Percentiles rank a stretch among this genome's conserved stretches.
phyloP scores from a whole-genome alignment of 1,284 basidiomycete genomes.

The Austropuccinia psidii region DNA sequence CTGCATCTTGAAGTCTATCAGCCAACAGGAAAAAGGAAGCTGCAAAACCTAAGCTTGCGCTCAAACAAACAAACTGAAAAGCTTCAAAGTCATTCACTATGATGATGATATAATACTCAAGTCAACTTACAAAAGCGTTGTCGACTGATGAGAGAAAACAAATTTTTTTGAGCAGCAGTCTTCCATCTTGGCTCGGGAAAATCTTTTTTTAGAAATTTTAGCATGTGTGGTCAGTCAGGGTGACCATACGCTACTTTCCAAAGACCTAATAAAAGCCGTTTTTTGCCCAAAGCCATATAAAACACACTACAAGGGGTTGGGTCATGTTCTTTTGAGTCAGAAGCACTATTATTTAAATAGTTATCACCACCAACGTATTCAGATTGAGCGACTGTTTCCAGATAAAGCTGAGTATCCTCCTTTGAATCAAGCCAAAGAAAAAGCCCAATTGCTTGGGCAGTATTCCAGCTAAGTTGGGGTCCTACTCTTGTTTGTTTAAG shows the following conservation, averaged over 20 bases:
- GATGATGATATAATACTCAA: neutral
- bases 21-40: conserved; percentile 96
- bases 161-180: conserved; percentile 91
- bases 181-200: conserved; percentile 78
- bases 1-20: conserved; percentile 77
- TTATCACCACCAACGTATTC: conserved; percentile 77
- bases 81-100: neutral
- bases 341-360: too few relatives aligned
- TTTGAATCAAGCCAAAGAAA: conserved; percentile 75
- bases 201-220: conserved; percentile 87
- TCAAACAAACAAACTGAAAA: neutral
- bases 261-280: conserved; percentile 79
- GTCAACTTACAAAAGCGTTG: conserved; percentile 69
- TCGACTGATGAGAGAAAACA: conserved; percentile 83
- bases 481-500: too few relatives aligned
- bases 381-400: conserved; percentile 85
- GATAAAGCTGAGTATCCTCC: conserved; percentile 64
- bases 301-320: conserved; percentile 81
- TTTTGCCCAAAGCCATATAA: conserved; percentile 90
- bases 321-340: conserved; percentile 54
- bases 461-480: conserved; percentile 60
- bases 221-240: conserved; percentile 78
- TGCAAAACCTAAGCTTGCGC: conserved; percentile 83
- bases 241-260: conserved; percentile 96
- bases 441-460: conserved; percentile 75